phyloP scores from a whole-genome alignment of 106 monocot genomes.

The Apostasia shenzhenica region DNA sequence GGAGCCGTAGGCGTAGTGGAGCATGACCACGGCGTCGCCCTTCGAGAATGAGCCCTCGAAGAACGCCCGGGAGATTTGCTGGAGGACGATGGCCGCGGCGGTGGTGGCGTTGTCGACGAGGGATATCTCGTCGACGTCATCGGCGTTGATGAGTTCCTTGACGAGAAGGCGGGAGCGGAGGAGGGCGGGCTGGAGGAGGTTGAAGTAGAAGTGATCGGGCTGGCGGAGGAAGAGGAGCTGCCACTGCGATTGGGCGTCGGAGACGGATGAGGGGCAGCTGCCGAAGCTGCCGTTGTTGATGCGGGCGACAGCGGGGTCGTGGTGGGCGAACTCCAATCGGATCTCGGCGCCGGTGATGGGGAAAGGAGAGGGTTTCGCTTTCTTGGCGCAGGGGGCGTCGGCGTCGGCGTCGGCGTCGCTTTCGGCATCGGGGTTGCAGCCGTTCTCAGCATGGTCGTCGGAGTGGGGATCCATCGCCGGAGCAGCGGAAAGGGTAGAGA shows the following conservation, averaged over 20 bases:
- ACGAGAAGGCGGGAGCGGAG: slow-evolving; percentile 24
- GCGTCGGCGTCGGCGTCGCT: slow-evolving; percentile 2
- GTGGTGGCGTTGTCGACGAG: slow-evolving; percentile 55
- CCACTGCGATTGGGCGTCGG: slow-evolving; percentile 25
- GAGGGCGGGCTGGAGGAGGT: slow-evolving; percentile 29
- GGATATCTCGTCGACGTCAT: slow-evolving; percentile 25
- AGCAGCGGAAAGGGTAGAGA: too few relatives aligned
- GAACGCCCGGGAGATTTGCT: slow-evolving; percentile 43
- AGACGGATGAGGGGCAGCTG: slow-evolving; percentile 45
- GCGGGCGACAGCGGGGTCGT: slow-evolving; percentile 47
- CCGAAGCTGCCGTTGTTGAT: slow-evolving; percentile 79
- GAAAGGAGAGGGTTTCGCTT: slow-evolving; percentile 7
- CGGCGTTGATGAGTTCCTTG: slow-evolving; percentile 31
- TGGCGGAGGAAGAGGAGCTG: slow-evolving; percentile 47
- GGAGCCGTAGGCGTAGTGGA: slow-evolving; percentile 43
- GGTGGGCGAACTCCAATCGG: slow-evolving; percentile 58
- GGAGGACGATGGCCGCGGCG: slow-evolving; percentile 48
- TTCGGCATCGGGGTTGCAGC: neutral
- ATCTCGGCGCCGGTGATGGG: slow-evolving; percentile 29
- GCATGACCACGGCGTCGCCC: slow-evolving; percentile 53
- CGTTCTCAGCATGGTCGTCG: neutral
- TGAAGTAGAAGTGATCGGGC: slow-evolving; percentile 51
- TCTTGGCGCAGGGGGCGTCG: slow-evolving; percentile 16
- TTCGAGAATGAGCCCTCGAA: slow-evolving; percentile 29
- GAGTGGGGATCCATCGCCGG: slow-evolving; percentile 11